These are phyloP conservation scores for Petunia hybrid DNA, from an alignment of 305 asterid genomes.

Conservation along the genomic window DNA sequence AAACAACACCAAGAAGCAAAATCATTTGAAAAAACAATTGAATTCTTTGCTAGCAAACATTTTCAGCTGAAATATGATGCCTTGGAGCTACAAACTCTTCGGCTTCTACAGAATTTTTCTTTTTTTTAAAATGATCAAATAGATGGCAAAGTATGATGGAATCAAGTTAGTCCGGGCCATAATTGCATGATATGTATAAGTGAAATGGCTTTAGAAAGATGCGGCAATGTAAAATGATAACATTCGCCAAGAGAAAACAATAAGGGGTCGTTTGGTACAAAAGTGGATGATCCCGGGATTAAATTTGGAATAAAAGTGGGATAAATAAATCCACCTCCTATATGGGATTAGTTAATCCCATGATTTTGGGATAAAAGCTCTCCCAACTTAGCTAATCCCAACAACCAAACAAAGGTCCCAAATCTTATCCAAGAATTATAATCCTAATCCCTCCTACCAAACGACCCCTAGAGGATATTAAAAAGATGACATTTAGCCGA, in stretches of 20 bases:
- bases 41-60: neutral
- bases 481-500: too few relatives aligned
- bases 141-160: conserved; percentile 2
- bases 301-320: too few relatives aligned
- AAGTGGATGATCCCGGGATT: too few relatives aligned
- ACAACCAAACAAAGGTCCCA: too few relatives aligned
- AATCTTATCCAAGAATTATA: too few relatives aligned
- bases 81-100: neutral
- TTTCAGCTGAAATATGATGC: neutral
- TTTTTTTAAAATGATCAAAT: neutral
- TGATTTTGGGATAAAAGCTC: too few relatives aligned
- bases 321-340: too few relatives aligned
- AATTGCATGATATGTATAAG: neutral
- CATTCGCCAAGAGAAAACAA: neutral
- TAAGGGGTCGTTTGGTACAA: neutral
- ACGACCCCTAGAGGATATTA: too few relatives aligned
- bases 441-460: too few relatives aligned
- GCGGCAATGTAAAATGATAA: conserved; percentile 2
- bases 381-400: too few relatives aligned
- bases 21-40: conserved; percentile 9
- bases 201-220: neutral
- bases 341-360: too few relatives aligned
- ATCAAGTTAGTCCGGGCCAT: neutral
- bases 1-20: conserved; percentile 3
- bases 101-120: neutral